phyloP scores from a whole-genome alignment of 2,329 filamentous ascomycete species.

The Exophiala dermatitidis region DNA sequence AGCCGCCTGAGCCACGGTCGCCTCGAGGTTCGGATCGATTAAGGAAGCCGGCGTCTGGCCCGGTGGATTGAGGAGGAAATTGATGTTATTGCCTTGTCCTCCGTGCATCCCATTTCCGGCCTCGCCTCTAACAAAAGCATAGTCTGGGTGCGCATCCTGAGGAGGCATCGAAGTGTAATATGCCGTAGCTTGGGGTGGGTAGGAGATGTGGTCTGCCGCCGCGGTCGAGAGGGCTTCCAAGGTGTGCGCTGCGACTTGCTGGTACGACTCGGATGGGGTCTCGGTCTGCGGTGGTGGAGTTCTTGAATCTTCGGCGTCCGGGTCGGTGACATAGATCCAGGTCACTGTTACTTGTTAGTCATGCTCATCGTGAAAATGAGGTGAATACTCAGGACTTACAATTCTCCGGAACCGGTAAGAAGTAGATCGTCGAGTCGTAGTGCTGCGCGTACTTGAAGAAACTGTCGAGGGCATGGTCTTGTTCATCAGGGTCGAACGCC shows the following conservation, averaged over 20 bases:
- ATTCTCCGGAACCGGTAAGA: constrained; percentile 19
- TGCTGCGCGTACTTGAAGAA: constrained; percentile 20
- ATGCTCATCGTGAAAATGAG: not conserved
- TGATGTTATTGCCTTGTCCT: constrained; percentile 2
- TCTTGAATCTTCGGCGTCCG: constrained; percentile 14
- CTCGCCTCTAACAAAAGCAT: constrained; percentile 16
- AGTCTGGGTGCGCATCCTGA: constrained; percentile 15
- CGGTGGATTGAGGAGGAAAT: constrained; percentile 11
- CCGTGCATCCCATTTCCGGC: constrained; percentile 2
- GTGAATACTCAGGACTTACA: constrained; percentile 5
- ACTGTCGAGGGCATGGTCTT: constrained; percentile 10
- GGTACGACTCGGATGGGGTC: constrained; percentile 10
- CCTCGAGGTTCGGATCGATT: constrained; percentile 24
- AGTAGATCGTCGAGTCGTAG: constrained; percentile 17
- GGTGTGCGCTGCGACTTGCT: constrained; percentile 21
- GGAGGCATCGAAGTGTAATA: constrained; percentile 19
- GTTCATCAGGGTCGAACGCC: constrained; percentile 10
- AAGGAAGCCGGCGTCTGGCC: constrained; percentile 15
- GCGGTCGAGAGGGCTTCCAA: constrained; percentile 19
- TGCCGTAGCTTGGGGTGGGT: constrained; percentile 16
- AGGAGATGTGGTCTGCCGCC: constrained; percentile 14
- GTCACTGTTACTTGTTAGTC: constrained; percentile 15
- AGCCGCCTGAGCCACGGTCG: constrained; percentile 7
- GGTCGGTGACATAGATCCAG: constrained; percentile 19
- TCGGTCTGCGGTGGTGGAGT: constrained; percentile 11